Percentiles rank a stretch among this genome's conserved stretches.
Conservation (phyloP, 2,329 filamentous ascomycete species). For the Thermoascus crustaceus region DNA sequence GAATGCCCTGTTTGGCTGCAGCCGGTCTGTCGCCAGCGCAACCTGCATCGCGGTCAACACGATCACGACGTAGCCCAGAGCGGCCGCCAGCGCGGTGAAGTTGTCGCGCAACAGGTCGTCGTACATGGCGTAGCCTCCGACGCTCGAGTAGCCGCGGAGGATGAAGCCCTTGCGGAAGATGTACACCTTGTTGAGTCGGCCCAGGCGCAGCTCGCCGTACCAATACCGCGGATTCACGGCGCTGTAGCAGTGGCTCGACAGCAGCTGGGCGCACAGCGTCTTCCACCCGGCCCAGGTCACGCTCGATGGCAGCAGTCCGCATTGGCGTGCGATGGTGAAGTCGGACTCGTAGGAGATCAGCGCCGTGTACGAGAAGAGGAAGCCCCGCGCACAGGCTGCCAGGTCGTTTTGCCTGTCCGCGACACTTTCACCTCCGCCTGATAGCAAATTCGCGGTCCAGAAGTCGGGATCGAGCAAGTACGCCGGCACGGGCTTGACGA, state of each 20-base stretch:
- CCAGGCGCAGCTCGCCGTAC: conserved; percentile 1
- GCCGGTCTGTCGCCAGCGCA: neutral
- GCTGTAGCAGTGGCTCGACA: neutral
- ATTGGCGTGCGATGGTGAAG: neutral
- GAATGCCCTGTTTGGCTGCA: neutral
- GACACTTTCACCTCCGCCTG: neutral
- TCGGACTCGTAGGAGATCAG: neutral
- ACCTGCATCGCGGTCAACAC: neutral
- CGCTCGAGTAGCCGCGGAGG: neutral
- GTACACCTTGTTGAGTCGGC: neutral
- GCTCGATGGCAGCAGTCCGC: neutral
- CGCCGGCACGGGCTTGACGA: conserved; percentile 21
- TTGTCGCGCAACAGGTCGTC: neutral
- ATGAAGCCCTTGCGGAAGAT: neutral
- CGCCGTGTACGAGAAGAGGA: neutral
- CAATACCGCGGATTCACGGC: neutral
- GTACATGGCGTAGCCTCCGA: neutral
- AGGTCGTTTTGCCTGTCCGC: neutral
- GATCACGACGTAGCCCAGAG: neutral
- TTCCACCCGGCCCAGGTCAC: neutral
- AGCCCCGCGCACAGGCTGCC: neutral
- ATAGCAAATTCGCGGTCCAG: conserved; percentile 9
- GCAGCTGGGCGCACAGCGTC: neutral
- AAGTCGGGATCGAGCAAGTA: conserved; percentile 16
- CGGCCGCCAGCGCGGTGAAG: neutral